Conservation (phyloP, 2,329 filamentous ascomycete species). For the Orbilia quercus region DNA sequence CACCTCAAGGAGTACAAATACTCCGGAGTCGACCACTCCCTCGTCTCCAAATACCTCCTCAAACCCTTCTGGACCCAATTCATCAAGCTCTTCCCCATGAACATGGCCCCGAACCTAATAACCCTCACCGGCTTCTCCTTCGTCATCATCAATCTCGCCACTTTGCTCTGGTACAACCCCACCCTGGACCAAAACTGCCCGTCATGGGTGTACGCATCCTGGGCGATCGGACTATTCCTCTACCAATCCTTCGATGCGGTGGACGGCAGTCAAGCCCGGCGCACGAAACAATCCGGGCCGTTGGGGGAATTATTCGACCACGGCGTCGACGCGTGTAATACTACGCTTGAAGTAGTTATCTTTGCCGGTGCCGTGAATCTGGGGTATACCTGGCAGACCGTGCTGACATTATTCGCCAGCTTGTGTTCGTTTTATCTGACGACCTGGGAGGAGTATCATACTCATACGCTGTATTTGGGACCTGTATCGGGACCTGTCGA, state of each 20-base stretch:
- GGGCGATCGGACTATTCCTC: constrained; percentile 87
- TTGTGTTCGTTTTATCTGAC: constrained; percentile 98
- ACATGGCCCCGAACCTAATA: constrained; percentile 89
- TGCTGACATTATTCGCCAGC: constrained; percentile 62
- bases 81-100: constrained; percentile 93
- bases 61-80: constrained; percentile 99
- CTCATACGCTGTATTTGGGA: constrained; percentile 91
- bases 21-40: constrained; percentile 86
- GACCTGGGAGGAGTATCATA: constrained; percentile 99
- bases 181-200: constrained; percentile 92
- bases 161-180: constrained; percentile 96
- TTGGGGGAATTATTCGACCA: constrained; percentile 97
- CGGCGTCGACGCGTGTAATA: constrained; percentile 96
- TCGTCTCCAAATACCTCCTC: constrained; percentile 89
- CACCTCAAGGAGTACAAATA: constrained; percentile 97
- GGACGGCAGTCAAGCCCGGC: constrained; percentile 89
- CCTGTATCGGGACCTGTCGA: constrained; percentile 95
- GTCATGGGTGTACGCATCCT: constrained; percentile 91
- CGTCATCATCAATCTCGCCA: constrained; percentile 87
- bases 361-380: constrained; percentile 94
- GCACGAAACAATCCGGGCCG: constrained; percentile 91
- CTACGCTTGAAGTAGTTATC: constrained; percentile 88
- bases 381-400: constrained; percentile 59
- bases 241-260: constrained; percentile 99
- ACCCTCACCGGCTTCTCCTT: constrained; percentile 92